Conservation (phyloP, 1,284 basidiomycete genomes). For the Microbotryum saponariae region DNA sequence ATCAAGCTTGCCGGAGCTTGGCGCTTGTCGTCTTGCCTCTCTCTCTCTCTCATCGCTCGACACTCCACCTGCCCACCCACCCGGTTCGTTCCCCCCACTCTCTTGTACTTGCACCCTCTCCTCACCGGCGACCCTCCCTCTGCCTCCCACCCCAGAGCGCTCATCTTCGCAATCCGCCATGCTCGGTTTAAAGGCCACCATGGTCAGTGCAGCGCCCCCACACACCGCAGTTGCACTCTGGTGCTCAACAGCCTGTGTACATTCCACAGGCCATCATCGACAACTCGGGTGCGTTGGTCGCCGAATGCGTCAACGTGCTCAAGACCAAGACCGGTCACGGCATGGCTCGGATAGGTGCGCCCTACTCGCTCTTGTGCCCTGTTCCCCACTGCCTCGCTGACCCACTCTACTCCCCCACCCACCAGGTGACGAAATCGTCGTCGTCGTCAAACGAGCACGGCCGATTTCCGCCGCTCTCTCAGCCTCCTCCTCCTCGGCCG, state of each 20-base stretch:
- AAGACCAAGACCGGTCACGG: conserved; percentile 80
- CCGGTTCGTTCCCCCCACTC: too few relatives aligned
- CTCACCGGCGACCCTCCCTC: too few relatives aligned
- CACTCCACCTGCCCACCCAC: too few relatives aligned
- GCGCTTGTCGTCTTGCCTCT: too few relatives aligned
- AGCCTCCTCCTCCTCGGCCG: conserved; percentile 47
- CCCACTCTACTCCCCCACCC: background rate
- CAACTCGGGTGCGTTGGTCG: conserved; percentile 93
- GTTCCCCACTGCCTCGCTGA: background rate
- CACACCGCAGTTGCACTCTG: background rate
- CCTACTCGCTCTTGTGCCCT: background rate
- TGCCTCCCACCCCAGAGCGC: too few relatives aligned
- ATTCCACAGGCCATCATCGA: conserved; percentile 61
- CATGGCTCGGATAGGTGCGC: conserved; percentile 56
- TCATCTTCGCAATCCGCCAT: conserved; percentile 44
- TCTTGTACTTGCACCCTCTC: too few relatives aligned
- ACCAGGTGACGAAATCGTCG: conserved; percentile 88
- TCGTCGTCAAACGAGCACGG: conserved; percentile 86
- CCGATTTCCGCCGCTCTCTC: conserved; percentile 54
- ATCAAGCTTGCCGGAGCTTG: too few relatives aligned
- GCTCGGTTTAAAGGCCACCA: conserved; percentile 86
- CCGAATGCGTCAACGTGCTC: conserved; percentile 94
- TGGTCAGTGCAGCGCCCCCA: conserved; percentile 55
- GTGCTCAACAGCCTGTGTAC: background rate
- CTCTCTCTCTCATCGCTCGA: too few relatives aligned